A percentile compares a stretch with the other conserved stretches of the same genome.
phyloP scores from a whole-genome alignment of 2,329 filamentous ascomycete species.

The Hypomyces perniciosus region DNA sequence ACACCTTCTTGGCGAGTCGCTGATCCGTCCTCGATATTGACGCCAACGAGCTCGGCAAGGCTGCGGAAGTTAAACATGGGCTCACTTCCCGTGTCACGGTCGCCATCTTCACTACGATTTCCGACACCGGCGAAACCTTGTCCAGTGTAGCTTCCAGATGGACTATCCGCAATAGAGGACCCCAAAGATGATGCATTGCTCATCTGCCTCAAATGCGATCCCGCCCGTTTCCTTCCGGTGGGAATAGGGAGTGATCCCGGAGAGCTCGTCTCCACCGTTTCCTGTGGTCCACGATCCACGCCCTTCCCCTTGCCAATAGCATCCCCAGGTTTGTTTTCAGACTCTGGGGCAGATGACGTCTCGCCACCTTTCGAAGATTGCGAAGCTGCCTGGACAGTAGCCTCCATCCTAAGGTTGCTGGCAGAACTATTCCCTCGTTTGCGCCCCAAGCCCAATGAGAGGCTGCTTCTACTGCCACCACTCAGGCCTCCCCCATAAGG shows the following conservation, averaged over 20 bases:
- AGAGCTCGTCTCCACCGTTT: slow-evolving; percentile 25
- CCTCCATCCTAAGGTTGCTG: slow-evolving; percentile 55
- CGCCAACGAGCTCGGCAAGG: slow-evolving; percentile 75
- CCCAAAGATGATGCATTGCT: slow-evolving; percentile 81
- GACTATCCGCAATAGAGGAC: slow-evolving; percentile 68
- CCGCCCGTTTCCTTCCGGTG: slow-evolving; percentile 49
- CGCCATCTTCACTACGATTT: slow-evolving; percentile 41
- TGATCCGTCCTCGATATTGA: slow-evolving; percentile 45
- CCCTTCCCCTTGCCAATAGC: slow-evolving; percentile 59
- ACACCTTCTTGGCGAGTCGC: slow-evolving; percentile 24
- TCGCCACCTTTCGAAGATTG: slow-evolving; percentile 22
- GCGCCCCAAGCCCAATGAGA: slow-evolving; percentile 56
- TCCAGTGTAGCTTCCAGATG: slow-evolving; percentile 44
- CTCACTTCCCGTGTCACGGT: slow-evolving; percentile 53
- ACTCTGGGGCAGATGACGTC: slow-evolving; percentile 14
- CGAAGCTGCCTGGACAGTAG: slow-evolving; percentile 42
- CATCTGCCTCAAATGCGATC: slow-evolving; percentile 72
- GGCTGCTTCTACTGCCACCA: slow-evolving; percentile 55
- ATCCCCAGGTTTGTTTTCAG: slow-evolving; percentile 26
- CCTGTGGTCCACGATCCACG: slow-evolving; percentile 48
- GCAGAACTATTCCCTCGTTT: slow-evolving; percentile 53
- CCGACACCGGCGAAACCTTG: slow-evolving; percentile 34
- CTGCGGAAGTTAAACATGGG: slow-evolving; percentile 90
- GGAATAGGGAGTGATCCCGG: slow-evolving; percentile 40
- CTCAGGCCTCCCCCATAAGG: slow-evolving; percentile 31